Evolutionary conservation across 2,329 filamentous ascomycete species (phyloP), one percentile per base, ranked within the genome.

Genomic region (Neofusicoccum kwambonambiense): DNA sequence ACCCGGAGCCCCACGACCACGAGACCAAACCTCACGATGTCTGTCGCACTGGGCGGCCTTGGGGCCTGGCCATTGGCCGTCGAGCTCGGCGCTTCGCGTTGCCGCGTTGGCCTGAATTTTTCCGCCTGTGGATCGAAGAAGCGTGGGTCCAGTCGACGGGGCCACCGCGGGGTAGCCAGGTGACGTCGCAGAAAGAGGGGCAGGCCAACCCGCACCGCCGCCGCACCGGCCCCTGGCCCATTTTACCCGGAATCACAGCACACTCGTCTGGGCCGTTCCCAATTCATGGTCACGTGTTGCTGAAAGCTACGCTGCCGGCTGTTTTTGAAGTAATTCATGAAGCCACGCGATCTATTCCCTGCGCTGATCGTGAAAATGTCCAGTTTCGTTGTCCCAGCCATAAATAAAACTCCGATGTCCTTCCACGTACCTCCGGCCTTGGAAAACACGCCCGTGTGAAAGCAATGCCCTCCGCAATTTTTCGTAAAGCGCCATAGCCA

Each of bases 101-200:
- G 56, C 44, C 56, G 57, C 17, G 8, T 9, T 37, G 15, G 44
- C 44, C 22, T 51, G 35, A 62, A 42, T 62, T 62, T 62, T 62
- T 51, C 58, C 58, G 45, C 58, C 58, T 62, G 45, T 62, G 45
- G 45, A 62, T n/a, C 45, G 45, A n/a, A 4, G 27, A 35, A 47
- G 56, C 56, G 56, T 60, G 54, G 54, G 54, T 60, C 56, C 54
- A 44, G 57, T 61, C 17, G 15, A n/a, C 13, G 42, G 13, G 56
- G 4, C 34, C 34, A 62, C 34, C 35, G 58, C 58, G 58, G 58
- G 58, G 56, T 60, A 60, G 41, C 27, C 56, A 60, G 58, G 45
- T 62, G 58, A 62, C 58, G 58, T 62, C 47, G 45, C 45, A 62
- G 34, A 62, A 62, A 62, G 58, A 51, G 47, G 45, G 58, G 45